phyloP scores from a whole-genome alignment of 441 rosid genomes.

The Hypseocharis bilobata region DNA sequence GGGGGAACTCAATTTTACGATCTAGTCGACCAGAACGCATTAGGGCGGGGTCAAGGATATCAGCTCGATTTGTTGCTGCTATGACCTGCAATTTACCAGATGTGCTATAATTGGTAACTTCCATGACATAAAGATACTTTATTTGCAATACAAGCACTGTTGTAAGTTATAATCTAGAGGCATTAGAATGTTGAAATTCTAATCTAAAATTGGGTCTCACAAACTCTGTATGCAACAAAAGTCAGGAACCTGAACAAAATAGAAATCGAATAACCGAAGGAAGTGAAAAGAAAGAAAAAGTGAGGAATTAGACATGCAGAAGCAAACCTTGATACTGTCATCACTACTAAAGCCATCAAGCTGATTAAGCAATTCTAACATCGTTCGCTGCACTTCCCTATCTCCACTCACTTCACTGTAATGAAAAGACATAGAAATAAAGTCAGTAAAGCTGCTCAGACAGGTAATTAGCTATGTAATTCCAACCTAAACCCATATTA shows the following conservation, averaged over 20 bases:
- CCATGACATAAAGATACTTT: no score
- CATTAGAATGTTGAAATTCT: no score
- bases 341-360: conserved; percentile 97
- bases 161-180: no score
- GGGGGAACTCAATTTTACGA: conserved; percentile 93
- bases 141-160: no score
- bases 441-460: conserved; percentile 1
- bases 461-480: not conserved
- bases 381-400: conserved; percentile 92
- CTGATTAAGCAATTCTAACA: conserved; percentile 90
- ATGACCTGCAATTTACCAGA: conserved; percentile 49
- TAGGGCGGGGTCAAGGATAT: conserved; percentile 89
- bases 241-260: not conserved
- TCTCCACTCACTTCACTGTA: conserved; percentile 97
- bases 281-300: no score
- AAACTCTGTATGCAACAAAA: not conserved
- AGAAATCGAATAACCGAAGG: no score
- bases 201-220: no score
- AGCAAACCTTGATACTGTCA: conserved; percentile 71
- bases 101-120: no score
- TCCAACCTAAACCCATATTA: conserved; percentile 5
- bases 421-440: conserved; percentile 12
- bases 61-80: conserved; percentile 95
- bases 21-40: conserved; percentile 94
- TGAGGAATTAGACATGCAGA: not conserved